Evolutionary conservation across 768 basidiomycete genomes (phyloP), one percentile per base, ranked within the genome.

Genomic region (Naganishia antarctica): DNA sequence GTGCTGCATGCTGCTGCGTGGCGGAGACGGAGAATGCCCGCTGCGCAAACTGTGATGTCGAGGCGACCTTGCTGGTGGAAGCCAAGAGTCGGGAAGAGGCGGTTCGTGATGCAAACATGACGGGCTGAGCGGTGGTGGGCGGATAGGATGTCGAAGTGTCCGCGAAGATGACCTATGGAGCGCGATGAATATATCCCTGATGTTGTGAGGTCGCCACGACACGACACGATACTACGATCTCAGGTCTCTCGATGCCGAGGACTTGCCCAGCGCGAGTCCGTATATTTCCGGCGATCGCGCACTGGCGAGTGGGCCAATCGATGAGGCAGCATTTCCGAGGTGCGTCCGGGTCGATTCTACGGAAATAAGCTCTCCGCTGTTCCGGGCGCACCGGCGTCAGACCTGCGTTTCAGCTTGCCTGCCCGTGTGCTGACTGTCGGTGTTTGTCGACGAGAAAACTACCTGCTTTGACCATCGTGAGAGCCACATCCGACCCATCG

Each of bases 1-100:
- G 67, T 8, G 67, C 66, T 13, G 72, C 71, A 41, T 63, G 67
- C 46, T 66, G 68, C 58, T 70, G 49, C 6, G 61, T 47, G 16
- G 63, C 50, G 31, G 66, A 64, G 25, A 67, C 62, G 28, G 69
- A 51, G 62, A 70, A 65, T 50, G 69, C 63, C 12, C 69, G 63
- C 15, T 37, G 34, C 5, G 53, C 53, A 13, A 57, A 5, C 21
- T 37, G 34, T 25, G 53, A 57, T 13, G 53, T 57, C 53, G 53
- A 57, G 53, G 53, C 53, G 53, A 57, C 37, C 34, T 57, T 57
- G 58, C 40, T 41, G 43, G 21, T 32, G 53, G 63, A 44, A 45
- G 53, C 53, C 53, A 57, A 40, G 53, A 57, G 53, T 11, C 50
- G 50, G 13, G 50, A 51, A 31, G 53, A 25, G 32, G 53, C 53